Percentiles rank a stretch among this genome's conserved stretches.
These are phyloP conservation scores for Trichoderma asperellum DNA, from an alignment of 2,329 filamentous ascomycete genomes.

Conservation along the genomic window DNA sequence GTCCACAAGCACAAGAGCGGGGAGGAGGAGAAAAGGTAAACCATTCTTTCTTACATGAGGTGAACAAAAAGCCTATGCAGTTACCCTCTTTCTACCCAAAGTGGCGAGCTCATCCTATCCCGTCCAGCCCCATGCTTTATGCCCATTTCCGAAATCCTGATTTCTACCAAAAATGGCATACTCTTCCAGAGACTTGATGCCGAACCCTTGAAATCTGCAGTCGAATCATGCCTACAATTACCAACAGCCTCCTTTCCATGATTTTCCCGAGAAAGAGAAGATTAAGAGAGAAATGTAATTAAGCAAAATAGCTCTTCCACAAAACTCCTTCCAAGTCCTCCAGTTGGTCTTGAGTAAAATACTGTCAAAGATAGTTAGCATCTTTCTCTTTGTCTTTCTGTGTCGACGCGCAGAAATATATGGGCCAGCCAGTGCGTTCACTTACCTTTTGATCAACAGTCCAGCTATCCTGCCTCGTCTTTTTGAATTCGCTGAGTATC, in stretches of 20 bases:
- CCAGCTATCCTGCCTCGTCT: constrained; percentile 99
- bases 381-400: not conserved
- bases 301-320: constrained; percentile 99
- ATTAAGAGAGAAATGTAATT: not conserved
- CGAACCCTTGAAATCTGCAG: not conserved
- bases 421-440: constrained; percentile 18
- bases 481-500: constrained; percentile 97
- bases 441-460: constrained; percentile 94
- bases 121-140: constrained; percentile 11
- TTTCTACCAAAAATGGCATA: not conserved
- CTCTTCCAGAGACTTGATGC: constrained; percentile 13
- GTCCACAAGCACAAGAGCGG: not conserved
- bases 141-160: constrained; percentile 10
- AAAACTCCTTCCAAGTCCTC: constrained; percentile 95
- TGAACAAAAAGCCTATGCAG: not conserved
- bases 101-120: not conserved
- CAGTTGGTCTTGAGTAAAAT: constrained; percentile 88
- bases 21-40: not conserved
- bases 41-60: not conserved
- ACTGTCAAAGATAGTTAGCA: constrained; percentile 46
- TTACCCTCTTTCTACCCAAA: not conserved
- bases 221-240: constrained; percentile 3
- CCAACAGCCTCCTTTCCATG: not conserved
- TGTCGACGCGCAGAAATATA: not conserved
- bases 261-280: not conserved